phyloP scores from a whole-genome alignment of 331 rosid species.

The Arachis monticola region DNA sequence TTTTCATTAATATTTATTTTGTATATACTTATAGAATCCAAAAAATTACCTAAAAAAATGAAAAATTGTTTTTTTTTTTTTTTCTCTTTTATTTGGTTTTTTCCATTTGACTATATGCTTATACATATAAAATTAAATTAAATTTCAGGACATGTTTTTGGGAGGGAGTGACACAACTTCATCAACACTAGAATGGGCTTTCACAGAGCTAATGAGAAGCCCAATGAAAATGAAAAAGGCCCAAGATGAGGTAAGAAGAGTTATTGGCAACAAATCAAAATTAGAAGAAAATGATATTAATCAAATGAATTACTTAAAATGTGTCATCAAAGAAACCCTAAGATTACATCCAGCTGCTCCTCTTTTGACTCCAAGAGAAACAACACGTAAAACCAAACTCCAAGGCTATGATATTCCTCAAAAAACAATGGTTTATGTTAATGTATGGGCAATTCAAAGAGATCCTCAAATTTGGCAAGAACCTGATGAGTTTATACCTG shows the following conservation, averaged over 20 bases:
- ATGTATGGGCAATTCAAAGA: conserved; percentile 63
- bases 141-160: conserved; percentile 42
- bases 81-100: neutral
- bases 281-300: conserved; percentile 25
- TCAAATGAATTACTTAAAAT: conserved; percentile 37
- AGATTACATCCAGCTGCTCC: conserved; percentile 42
- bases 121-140: too few species aligned
- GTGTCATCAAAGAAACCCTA: conserved; percentile 34
- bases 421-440: conserved; percentile 50
- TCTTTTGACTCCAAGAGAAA: conserved; percentile 32
- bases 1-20: neutral
- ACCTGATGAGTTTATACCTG: conserved; percentile 57
- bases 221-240: conserved; percentile 55
- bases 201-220: conserved; percentile 52
- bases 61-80: neutral
- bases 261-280: conserved; percentile 32
- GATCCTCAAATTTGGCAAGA: conserved; percentile 59
- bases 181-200: conserved; percentile 53
- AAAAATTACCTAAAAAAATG: neutral
- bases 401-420: conserved; percentile 54
- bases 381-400: conserved; percentile 28
- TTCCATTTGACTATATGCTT: too few species aligned
- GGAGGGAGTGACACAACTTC: conserved; percentile 46
- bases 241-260: conserved; percentile 48
- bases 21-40: too few species aligned